phyloP scores from a whole-genome alignment of 2,329 filamentous ascomycete species.

The Trichophyton verrucosum region DNA sequence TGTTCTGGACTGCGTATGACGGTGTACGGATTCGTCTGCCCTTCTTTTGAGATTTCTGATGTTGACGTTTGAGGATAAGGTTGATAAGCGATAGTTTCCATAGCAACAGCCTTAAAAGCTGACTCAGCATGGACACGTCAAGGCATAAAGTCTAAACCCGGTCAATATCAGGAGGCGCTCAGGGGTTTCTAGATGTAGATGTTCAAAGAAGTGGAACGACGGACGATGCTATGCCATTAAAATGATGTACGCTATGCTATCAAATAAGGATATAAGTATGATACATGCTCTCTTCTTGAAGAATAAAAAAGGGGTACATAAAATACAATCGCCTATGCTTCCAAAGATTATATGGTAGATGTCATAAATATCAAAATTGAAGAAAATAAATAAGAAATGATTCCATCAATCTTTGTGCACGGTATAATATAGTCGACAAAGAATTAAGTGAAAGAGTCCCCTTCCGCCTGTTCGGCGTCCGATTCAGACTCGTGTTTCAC shows the following conservation, averaged over 20 bases:
- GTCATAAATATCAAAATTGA: background rate
- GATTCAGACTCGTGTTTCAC: background rate
- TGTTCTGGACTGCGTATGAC: background rate
- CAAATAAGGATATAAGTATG: background rate
- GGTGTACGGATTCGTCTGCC: background rate
- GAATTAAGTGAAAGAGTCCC: background rate
- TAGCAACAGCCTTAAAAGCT: background rate
- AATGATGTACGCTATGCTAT: background rate
- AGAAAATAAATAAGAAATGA: background rate
- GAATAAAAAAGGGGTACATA: background rate
- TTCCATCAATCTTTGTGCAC: background rate
- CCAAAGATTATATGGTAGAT: background rate
- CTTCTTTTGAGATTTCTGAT: background rate
- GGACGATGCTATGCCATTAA: background rate
- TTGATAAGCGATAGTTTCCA: conserved; percentile 5
- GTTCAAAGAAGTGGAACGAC: too few relatives aligned
- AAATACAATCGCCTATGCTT: background rate
- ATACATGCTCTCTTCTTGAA: background rate
- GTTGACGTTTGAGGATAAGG: conserved; percentile 1
- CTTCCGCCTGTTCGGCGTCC: background rate
- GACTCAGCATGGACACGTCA: background rate
- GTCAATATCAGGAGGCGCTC: background rate
- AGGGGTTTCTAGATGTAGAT: too few relatives aligned
- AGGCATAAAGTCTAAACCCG: background rate
- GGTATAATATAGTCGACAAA: background rate